phyloP scores from a whole-genome alignment of 2,329 filamentous ascomycete species.

The Nothophoma quercina region DNA sequence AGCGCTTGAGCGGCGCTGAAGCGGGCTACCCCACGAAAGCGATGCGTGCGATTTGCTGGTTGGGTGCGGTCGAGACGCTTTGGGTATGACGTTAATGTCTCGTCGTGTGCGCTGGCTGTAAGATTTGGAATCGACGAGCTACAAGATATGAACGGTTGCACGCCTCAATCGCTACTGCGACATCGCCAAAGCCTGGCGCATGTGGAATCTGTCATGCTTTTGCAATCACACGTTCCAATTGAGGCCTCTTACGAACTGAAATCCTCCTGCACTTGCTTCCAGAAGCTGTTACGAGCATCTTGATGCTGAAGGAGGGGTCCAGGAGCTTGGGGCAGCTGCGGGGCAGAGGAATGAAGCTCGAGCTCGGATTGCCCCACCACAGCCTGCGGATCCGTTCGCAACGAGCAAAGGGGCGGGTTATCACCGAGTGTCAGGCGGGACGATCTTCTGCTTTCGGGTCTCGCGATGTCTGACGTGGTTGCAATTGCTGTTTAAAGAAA shows the following conservation, averaged over 20 bases:
- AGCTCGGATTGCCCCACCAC: no score
- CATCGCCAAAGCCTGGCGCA: background rate
- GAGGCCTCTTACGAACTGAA: background rate
- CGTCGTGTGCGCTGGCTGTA: background rate
- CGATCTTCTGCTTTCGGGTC: background rate
- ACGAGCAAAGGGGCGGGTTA: background rate
- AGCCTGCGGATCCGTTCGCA: background rate
- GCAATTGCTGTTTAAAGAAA: background rate
- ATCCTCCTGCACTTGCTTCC: background rate
- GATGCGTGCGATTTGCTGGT: conserved; percentile 4
- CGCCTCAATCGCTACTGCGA: background rate
- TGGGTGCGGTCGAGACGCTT: background rate
- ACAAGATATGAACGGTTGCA: background rate
- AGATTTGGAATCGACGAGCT: conserved; percentile 6
- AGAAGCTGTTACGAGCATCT: background rate
- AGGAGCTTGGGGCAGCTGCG: conserved; percentile 2
- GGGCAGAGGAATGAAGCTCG: background rate
- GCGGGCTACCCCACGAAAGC: background rate
- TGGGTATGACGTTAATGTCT: conserved; percentile 7
- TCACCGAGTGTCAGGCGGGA: background rate
- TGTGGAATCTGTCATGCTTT: background rate
- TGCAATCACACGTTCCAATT: background rate
- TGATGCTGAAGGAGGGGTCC: conserved; percentile 1
- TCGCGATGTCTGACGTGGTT: background rate
- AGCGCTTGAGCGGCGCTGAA: background rate